Base-by-base conservation (phyloP, 2,329 filamentous ascomycete genomes). In the Orbilia brochopaga region DNA sequence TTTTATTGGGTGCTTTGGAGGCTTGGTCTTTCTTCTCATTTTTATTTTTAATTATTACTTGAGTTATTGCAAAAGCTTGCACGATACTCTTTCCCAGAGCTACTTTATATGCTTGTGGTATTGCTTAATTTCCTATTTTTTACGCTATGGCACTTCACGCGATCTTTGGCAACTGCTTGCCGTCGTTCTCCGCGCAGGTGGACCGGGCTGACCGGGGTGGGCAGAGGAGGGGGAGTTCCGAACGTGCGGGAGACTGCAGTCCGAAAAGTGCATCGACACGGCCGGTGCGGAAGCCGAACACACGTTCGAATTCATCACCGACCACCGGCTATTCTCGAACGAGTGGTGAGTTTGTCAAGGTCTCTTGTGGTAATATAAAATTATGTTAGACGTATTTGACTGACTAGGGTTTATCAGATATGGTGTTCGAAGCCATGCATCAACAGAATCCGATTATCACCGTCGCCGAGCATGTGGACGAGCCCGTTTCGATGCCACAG, bases 91-190 rank as follows among this genome's bases (percentile, higher is more conserved):
- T 23, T 51, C 46, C 6, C 5, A 7, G n/a, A 42, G 37, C n/a
- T 5, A 4, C 6, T 42, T 17, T 42, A 42, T 51, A 51, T 27
- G 10, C 8, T 61, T 52, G 48, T 44, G 13, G 52, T 62, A 55
- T 40, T 50, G 30, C 30, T 69, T 69, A 51, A 40, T 30, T 50
- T 63, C 44, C 52, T 52, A 27, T 48, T 53, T 59, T 46, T n/a
- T 51, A 50, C 51, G 37, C 10, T 7, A 70, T 70, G 66, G 54
- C 66, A 15, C 59, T 70, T 50, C 53, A 70, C 40, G 30, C 53
- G 17, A 59, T 70, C 42, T 70, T 70, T 64, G 66, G 66, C 60
- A 70, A 30, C 66, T 70, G 66, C 66, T 70, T 70, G 63, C 59
- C 66, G 40, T 64, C 63, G 15, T 24, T 57, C 54, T 46, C 21